These are phyloP conservation scores for Gymnopus androsaceus DNA, from an alignment of 1,284 basidiomycete genomes.

Conservation along the genomic window DNA sequence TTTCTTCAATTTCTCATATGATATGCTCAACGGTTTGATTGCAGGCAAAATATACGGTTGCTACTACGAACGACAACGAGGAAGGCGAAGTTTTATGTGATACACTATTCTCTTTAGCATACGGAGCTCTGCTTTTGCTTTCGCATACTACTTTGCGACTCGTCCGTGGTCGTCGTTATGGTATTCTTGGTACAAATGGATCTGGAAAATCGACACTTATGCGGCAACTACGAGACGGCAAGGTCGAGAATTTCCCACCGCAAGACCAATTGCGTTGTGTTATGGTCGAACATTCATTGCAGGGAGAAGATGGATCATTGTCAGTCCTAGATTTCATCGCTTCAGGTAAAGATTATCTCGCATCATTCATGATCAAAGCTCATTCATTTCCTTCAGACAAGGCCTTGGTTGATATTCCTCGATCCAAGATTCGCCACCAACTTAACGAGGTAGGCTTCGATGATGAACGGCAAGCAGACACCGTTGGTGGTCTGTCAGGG, in stretches of 20 bases:
- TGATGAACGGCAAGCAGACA: conserved; percentile 81
- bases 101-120: conserved; percentile 94
- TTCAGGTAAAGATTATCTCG: conserved; percentile 51
- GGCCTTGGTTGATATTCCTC: conserved; percentile 57
- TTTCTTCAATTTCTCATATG: conserved; percentile 12
- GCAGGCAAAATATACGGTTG: conserved; percentile 56
- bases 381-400: conserved; percentile 45
- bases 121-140: conserved; percentile 92
- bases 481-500: conserved; percentile 91
- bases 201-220: conserved; percentile 96
- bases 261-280: conserved; percentile 84
- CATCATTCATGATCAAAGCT: not conserved
- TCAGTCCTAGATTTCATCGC: conserved; percentile 89
- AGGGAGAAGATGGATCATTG: conserved; percentile 85
- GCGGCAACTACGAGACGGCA: conserved; percentile 93
- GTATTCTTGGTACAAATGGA: conserved; percentile 94
- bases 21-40: conserved; percentile 11
- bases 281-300: conserved; percentile 96
- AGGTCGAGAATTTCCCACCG: conserved; percentile 96
- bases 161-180: conserved; percentile 90
- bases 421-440: conserved; percentile 75
- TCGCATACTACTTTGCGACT: conserved; percentile 94
- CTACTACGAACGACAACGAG: conserved; percentile 52
- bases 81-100: conserved; percentile 90
- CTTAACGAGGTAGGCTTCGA: conserved; percentile 91